These are phyloP conservation scores for Hypocreales sp. DNA, from an alignment of 2,329 filamentous ascomycete species.

Conservation along the genomic window DNA sequence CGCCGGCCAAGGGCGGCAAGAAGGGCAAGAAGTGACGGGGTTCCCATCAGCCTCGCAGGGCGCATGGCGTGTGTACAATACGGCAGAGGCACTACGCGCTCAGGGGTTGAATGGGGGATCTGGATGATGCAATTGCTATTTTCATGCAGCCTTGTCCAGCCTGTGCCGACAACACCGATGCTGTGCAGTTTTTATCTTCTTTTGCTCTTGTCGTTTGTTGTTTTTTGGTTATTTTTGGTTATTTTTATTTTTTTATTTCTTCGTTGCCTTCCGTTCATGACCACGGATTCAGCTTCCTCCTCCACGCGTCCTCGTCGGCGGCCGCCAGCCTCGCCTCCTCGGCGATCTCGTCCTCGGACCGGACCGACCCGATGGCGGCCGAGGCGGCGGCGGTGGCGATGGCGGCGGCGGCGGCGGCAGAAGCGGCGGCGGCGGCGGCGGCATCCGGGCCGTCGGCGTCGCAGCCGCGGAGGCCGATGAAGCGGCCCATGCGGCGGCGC, in stretches of 20 bases:
- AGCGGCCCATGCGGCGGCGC: constrained; percentile 54
- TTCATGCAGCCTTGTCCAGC: too few species aligned
- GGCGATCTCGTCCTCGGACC: constrained; percentile 31
- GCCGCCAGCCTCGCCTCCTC: constrained; percentile 24
- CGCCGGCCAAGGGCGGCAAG: constrained; percentile 40
- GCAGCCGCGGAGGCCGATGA: constrained; percentile 53
- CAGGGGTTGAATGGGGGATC: too few species aligned
- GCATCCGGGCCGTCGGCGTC: constrained; percentile 9
- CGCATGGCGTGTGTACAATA: too few species aligned
- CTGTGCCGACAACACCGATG: too few species aligned
- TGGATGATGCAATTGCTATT: too few species aligned
- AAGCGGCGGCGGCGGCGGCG: background rate
- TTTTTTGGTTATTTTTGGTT: too few species aligned
- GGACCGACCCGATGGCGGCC: constrained; percentile 10
- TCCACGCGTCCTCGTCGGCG: constrained; percentile 30
- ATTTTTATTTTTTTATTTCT: too few species aligned
- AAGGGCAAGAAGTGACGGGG: constrained; percentile 37
- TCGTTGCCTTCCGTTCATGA: too few species aligned
- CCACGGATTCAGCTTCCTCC: constrained; percentile 26
- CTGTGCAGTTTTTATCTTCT: too few species aligned
- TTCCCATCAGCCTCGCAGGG: too few species aligned
- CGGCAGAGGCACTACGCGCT: too few species aligned
- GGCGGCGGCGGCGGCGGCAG: background rate
- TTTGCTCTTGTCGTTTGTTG: too few species aligned
- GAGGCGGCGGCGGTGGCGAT: background rate